Conservation (phyloP, 192 early-diverging fungal genomes). For the Coemansia sp. region DNA sequence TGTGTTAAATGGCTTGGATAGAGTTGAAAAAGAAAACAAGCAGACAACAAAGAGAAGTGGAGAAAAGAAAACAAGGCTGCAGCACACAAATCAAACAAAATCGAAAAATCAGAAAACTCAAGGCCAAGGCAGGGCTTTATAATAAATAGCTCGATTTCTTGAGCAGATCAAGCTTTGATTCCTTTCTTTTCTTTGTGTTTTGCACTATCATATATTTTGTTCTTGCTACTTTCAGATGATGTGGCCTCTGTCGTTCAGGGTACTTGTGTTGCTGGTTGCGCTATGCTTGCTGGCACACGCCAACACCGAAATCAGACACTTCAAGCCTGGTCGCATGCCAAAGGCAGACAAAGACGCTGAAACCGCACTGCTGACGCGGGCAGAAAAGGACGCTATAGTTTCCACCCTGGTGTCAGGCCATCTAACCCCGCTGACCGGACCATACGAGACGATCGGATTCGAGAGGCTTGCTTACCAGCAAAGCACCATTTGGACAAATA, state of each 20-base stretch:
- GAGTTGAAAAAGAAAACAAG: too few species aligned
- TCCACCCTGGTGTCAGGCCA: not conserved
- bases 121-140: too few species aligned
- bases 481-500: conserved; percentile 18
- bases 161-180: not conserved
- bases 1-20: too few species aligned
- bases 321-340: conserved; percentile 10
- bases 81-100: too few species aligned
- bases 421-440: conserved; percentile 7
- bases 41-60: too few species aligned
- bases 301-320: conserved; percentile 48
- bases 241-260: not conserved
- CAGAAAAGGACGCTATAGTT: not conserved
- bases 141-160: not conserved
- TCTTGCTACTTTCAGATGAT: not conserved
- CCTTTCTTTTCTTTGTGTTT: not conserved
- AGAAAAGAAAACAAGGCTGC: too few species aligned
- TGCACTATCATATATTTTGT: not conserved
- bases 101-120: too few species aligned
- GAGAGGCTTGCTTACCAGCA: conserved; percentile 17
- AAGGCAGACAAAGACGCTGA: not conserved
- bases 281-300: conserved; percentile 5
- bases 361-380: not conserved
- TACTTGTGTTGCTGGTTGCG: not conserved
- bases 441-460: conserved; percentile 17